phyloP scores from a whole-genome alignment of 768 basidiomycete species.

The Tylopilus subfusipes region DNA sequence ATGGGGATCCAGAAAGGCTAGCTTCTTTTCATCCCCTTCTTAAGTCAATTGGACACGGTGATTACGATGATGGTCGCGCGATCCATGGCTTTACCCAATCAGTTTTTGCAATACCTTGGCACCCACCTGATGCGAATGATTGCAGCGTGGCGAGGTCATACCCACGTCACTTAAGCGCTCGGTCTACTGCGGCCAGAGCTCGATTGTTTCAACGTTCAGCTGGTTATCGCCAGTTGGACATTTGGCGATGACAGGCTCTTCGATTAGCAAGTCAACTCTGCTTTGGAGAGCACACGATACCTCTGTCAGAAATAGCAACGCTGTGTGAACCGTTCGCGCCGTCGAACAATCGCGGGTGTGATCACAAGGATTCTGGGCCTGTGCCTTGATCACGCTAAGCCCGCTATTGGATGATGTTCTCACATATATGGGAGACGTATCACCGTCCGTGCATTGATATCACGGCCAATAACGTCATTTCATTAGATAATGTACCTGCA shows the following conservation, averaged over 20 bases:
- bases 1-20: neutral
- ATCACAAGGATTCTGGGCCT: neutral
- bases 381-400: neutral
- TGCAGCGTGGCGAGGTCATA: neutral
- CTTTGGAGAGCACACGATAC: neutral
- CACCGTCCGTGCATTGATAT: neutral
- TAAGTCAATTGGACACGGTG: neutral
- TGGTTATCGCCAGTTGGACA: neutral
- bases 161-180: neutral
- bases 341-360: neutral
- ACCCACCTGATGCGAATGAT: neutral
- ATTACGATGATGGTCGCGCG: neutral
- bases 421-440: neutral
- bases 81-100: neutral
- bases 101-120: neutral
- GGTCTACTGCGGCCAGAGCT: neutral
- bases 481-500: neutral
- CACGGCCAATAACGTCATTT: neutral
- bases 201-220: neutral
- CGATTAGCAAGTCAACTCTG: neutral
- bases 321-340: neutral
- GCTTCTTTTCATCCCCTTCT: neutral
- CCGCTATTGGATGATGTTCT: neutral
- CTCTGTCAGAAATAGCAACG: neutral
- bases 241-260: neutral